Evolutionary conservation across 1,284 basidiomycete genomes (phyloP), one percentile per base, ranked within the genome.

Genomic region (Vanrija sp.): DNA sequence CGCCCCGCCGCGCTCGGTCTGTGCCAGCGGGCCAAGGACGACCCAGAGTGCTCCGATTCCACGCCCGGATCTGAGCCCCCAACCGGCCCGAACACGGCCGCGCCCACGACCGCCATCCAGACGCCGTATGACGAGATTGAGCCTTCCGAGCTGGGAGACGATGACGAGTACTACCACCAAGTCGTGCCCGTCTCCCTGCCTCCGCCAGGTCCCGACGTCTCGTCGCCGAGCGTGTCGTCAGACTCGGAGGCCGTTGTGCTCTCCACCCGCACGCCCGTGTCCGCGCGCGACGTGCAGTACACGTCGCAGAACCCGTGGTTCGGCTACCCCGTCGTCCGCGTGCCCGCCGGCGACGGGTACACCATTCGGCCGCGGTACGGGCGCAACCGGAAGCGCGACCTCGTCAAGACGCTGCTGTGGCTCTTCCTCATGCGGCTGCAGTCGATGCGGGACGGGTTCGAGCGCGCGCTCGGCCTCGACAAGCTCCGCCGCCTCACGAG

Each of bases 391-490:
- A 76, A 77, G 48, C 64, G 75, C 6, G 75, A 77, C 57, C 62
- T 76, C 14, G 65, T 71, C 53, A 74, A 73, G 52, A 76, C 75
- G 10, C 61, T 77, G 3, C 54, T 76, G 4, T 76, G 75, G 63
- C 64, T 77, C 4, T 72, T 76, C 52, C 60, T 76, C 25, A 57
- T 77, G 15, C 63, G 74, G 6, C 49, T 77, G 14, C 73, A 74
- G 51, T 52, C 62, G 4, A 58, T 61, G 45, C 56, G 73, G 18
- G 66, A 67, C 23, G 53, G 58, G 16, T 25, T 72, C 8, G 73
- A 73, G 51, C 54, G 68, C 12, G 50, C 55, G 0, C 20, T 51
- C 65, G 67, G 69, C 2, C 52, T 74, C 5, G 53, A 65, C 36
- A 44, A 51, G 10, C 25, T 70, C 6, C 19, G 42, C 12, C 25